phyloP scores from a whole-genome alignment of 345 rosid genomes.

The Rhodamnia rubescens region DNA sequence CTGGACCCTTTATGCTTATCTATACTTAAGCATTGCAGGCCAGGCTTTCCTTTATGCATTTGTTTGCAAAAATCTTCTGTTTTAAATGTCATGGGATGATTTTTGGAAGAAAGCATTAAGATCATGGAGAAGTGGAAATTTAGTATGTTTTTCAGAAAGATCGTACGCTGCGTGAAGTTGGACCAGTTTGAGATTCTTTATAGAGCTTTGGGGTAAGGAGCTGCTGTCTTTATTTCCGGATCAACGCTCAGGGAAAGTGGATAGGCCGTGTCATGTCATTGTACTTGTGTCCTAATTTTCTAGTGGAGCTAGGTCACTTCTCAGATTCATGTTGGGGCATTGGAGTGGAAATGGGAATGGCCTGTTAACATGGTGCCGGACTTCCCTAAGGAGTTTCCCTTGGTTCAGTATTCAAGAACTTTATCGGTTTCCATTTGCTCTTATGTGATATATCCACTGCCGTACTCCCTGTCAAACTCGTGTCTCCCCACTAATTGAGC shows the following conservation, averaged over 20 bases:
- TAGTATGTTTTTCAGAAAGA: too few species aligned
- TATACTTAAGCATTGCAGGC: too few species aligned
- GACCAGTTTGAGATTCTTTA: too few species aligned
- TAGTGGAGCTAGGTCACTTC: not conserved
- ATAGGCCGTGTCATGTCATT: not conserved
- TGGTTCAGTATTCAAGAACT: not conserved
- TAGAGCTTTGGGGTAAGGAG: too few species aligned
- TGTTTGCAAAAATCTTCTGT: too few species aligned
- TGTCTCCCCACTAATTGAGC: not conserved
- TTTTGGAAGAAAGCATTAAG: too few species aligned
- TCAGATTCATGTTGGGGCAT: not conserved
- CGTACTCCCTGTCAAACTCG: not conserved
- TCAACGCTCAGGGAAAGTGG: not conserved
- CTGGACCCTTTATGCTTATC: too few species aligned
- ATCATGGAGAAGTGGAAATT: too few species aligned
- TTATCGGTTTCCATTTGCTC: not conserved
- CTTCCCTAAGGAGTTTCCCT: not conserved
- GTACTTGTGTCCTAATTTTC: not conserved
- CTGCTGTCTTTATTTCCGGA: not conserved
- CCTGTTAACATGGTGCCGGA: not conserved
- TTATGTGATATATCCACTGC: too few species aligned
- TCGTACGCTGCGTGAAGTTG: too few species aligned
- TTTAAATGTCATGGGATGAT: too few species aligned
- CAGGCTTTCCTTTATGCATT: too few species aligned
- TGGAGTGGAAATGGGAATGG: not conserved